phyloP scores from a whole-genome alignment of 345 rosid species.

The Syzygium aqueum region DNA sequence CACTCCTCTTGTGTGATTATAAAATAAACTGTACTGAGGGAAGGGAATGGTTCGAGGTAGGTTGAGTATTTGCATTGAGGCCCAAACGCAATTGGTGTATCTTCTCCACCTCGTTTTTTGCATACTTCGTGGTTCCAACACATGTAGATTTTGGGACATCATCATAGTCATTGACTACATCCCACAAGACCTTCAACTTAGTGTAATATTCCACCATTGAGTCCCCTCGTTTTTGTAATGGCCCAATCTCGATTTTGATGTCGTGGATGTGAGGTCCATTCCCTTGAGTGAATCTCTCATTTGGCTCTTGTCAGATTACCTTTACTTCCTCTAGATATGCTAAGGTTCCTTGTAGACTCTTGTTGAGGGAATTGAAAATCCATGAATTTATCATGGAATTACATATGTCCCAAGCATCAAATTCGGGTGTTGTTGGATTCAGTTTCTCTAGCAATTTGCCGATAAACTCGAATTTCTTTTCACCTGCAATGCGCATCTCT shows the following conservation, averaged over 20 bases:
- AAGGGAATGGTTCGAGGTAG: not conserved
- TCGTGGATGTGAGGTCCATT: not conserved
- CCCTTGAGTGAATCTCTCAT: not conserved
- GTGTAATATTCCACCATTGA: not conserved
- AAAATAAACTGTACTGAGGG: not conserved
- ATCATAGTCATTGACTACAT: not conserved
- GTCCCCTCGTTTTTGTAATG: not conserved
- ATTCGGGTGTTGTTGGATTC: not conserved
- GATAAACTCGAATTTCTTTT: not conserved
- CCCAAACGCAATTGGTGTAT: conserved; percentile 1
- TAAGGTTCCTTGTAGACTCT: not conserved
- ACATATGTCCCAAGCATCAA: not conserved
- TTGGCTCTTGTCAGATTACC: not conserved
- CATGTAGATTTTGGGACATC: not conserved
- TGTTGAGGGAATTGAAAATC: not conserved
- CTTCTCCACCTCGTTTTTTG: not conserved
- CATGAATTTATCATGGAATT: conserved; percentile 1
- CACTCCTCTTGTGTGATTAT: not conserved
- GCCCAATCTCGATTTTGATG: no score
- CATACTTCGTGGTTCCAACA: not conserved
- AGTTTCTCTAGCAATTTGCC: not conserved
- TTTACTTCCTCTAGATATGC: not conserved
- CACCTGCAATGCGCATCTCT: not conserved
- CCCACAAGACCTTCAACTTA: not conserved
- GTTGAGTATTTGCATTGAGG: not conserved